These are phyloP conservation scores for Geotrichum klebahnii DNA, from an alignment of 1,139 yeast genomes.

Conservation along the genomic window DNA sequence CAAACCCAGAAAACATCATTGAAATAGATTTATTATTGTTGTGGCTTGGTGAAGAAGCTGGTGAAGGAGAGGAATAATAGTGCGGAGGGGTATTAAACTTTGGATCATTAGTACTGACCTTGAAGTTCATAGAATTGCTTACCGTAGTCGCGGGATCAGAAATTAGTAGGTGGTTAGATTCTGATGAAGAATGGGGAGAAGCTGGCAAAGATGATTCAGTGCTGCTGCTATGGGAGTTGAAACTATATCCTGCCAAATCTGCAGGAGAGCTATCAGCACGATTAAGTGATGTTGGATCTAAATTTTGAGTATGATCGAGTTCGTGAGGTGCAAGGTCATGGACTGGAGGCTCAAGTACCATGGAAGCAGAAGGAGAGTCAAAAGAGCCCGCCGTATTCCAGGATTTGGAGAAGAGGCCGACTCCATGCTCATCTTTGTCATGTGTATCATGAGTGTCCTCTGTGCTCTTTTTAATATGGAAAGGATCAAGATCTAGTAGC, in stretches of 20 bases:
- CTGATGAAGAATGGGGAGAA: too few species aligned
- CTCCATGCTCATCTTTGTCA: conserved; percentile 8
- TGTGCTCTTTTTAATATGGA: conserved; percentile 7
- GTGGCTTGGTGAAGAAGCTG: too few species aligned
- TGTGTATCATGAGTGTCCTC: conserved; percentile 7
- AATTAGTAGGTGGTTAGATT: too few species aligned
- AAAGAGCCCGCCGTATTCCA: conserved; percentile 23
- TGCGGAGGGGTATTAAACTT: too few species aligned
- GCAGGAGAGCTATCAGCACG: not conserved
- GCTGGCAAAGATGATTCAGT: not conserved
- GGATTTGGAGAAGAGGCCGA: conserved; percentile 23
- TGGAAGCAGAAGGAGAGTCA: conserved; percentile 15
- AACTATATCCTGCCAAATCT: not conserved
- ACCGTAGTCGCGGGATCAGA: too few species aligned
- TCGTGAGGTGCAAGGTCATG: conserved; percentile 7
- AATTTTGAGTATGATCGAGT: too few species aligned
- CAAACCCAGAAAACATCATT: conserved; percentile 4
- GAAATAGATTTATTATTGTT: not conserved
- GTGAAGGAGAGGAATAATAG: too few species aligned
- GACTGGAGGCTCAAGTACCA: conserved; percentile 13
- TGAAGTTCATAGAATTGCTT: too few species aligned
- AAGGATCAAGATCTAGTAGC: conserved; percentile 5
- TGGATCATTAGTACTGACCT: too few species aligned
- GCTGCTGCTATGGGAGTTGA: not conserved
- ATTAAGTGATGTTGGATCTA: not conserved